Evolutionary conservation across 306 rosid genomes (phyloP).

Genomic region (Sicyos baderoa): DNA sequence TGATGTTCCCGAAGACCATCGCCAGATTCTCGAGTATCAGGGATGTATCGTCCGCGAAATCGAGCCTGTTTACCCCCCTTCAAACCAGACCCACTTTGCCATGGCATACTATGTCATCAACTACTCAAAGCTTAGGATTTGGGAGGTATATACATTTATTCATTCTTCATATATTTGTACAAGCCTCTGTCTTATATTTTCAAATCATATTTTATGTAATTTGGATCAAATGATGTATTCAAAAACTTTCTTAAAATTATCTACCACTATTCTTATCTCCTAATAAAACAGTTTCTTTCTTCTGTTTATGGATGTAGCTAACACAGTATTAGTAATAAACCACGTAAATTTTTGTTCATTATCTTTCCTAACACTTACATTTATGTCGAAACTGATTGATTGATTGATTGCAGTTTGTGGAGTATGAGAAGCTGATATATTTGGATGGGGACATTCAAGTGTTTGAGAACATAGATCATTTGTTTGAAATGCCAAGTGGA

Average conservation of each 20-base stretch:
- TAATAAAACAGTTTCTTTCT: too few species aligned
- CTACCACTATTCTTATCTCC: too few species aligned
- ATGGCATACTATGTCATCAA: constrained; percentile 58
- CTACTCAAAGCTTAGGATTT: constrained; percentile 54
- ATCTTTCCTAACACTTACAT: too few species aligned
- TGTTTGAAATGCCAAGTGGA: constrained; percentile 32
- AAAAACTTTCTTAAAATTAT: too few species aligned
- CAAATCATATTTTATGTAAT: too few species aligned
- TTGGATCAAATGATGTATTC: too few species aligned
- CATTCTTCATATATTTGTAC: too few species aligned
- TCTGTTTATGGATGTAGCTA: too few species aligned
- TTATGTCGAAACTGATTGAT: too few species aligned
- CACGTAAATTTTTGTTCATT: too few species aligned
- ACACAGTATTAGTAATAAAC: too few species aligned
- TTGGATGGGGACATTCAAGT: constrained; percentile 48
- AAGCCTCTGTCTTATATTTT: too few species aligned
- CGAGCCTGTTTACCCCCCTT: constrained; percentile 39
- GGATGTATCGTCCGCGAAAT: constrained; percentile 42
- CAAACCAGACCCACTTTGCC: constrained; percentile 29
- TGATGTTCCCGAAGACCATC: constrained; percentile 48
- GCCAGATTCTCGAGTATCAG: constrained; percentile 32
- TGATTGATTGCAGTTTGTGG: constrained; percentile 40
- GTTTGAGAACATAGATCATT: constrained; percentile 39
- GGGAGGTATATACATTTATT: constrained; percentile 34
- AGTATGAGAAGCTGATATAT: constrained; percentile 43